These are phyloP conservation scores for Aureobasidium sp. DNA, from an alignment of 2,329 filamentous ascomycete genomes.

Conservation along the genomic window DNA sequence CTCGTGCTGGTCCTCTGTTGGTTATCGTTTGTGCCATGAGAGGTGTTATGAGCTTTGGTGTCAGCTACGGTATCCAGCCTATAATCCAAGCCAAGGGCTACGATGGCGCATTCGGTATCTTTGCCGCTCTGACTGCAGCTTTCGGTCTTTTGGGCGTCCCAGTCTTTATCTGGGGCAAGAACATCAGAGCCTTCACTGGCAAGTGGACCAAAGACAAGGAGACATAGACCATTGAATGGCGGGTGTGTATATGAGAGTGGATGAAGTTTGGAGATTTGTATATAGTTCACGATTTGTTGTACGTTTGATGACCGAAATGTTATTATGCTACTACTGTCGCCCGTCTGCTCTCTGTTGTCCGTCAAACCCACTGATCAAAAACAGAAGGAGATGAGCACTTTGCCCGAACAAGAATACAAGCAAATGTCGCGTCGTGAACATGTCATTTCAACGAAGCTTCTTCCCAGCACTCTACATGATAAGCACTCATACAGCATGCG, in stretches of 20 bases:
- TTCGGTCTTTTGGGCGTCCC: constrained; percentile 26
- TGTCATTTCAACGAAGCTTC: no score
- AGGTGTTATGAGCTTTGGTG: constrained; percentile 39
- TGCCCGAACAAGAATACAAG: no score
- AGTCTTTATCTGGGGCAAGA: constrained; percentile 27
- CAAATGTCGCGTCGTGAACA: no score
- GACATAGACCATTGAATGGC: neutral
- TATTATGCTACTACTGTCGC: neutral
- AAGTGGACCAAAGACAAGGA: constrained; percentile 22
- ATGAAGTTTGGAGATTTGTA: neutral
- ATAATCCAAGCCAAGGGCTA: constrained; percentile 28
- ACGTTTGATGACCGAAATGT: neutral
- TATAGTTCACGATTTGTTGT: constrained; percentile 1
- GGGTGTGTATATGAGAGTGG: neutral
- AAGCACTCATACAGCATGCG: neutral
- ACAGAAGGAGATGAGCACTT: no score
- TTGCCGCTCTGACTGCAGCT: constrained; percentile 24
- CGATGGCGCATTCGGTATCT: constrained; percentile 24
- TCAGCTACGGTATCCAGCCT: constrained; percentile 31
- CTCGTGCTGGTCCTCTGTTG: constrained; percentile 34
- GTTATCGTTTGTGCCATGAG: constrained; percentile 41
- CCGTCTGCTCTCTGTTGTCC: no score
- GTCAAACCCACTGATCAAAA: no score
- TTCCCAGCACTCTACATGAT: no score
- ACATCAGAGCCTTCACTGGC: constrained; percentile 26